Conservation (phyloP, 805 yeast genomes). For the Starmerella vitae region DNA sequence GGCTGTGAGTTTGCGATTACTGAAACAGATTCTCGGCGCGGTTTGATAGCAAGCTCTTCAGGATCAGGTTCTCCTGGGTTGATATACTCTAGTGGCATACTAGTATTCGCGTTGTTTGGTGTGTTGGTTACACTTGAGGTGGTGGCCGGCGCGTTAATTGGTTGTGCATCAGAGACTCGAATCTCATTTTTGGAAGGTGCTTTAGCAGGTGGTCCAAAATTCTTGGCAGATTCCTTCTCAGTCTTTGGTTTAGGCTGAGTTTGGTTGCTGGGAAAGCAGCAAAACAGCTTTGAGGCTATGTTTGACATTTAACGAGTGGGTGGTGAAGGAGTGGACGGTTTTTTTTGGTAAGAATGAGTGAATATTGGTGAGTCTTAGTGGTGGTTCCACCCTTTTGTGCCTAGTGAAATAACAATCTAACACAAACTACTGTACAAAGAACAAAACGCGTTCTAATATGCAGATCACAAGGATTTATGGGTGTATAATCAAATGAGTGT, state of each 20-base stretch:
- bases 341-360: no score
- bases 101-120: neutral
- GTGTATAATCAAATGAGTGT: no score
- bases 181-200: neutral
- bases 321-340: no score
- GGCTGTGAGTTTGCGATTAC: neutral
- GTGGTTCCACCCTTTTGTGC: no score
- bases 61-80: constrained; percentile 4
- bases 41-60: constrained; percentile 13
- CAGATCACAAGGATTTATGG: no score
- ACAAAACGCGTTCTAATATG: no score
- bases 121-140: neutral
- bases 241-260: no score
- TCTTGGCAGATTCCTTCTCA: neutral
- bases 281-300: neutral
- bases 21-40: constrained; percentile 9
- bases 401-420: no score
- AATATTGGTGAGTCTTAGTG: no score
- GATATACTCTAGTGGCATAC: constrained; percentile 13
- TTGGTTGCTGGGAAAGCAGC: neutral
- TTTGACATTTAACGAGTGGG: neutral
- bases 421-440: no score
- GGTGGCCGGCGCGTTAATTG: neutral
- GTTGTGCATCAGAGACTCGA: neutral
- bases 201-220: no score